Evolutionary conservation across 2,329 filamentous ascomycete species (phyloP), one percentile per base, ranked within the genome.

Genomic region (Ceratocystis ficicola): DNA sequence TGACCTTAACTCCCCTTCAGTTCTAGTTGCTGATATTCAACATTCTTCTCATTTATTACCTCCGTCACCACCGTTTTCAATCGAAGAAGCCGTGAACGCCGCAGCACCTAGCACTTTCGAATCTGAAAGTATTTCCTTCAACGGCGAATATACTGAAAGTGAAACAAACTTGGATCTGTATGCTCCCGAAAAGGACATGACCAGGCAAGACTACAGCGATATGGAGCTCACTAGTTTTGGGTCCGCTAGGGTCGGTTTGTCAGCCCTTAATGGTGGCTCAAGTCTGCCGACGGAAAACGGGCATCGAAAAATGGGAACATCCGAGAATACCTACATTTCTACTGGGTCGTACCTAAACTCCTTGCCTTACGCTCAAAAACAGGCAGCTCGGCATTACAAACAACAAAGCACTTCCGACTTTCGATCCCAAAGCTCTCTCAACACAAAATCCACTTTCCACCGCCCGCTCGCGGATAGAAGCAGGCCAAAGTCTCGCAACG

Each of bases 21-120:
- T 85, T 73, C 84, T 96, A 78, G 89, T 96, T 32, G 86, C 87
- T 68, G 92, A 91, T 73, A 87, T 94, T 12, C 92, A 96, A 71
- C 92, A 96, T 74, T 83, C 87, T 41, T 89, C 90, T 25, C 85
- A 88, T 68, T 80, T 88, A 32, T 81, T 91, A 15, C 89, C 90
- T 36, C 88, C 91, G 0, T 91, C 88, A 0, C 89, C 90, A 12
- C 89, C 90, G 1, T 89, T 92, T 50, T 92, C 88, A 0, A 82
- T 90, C 28, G 87, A 91, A 71, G 86, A 85, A 67, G 80, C 78
- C 65, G 81, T 85, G 57, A 79, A 80, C 70, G 75, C 77, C 2
- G 78, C 79, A 0, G 78, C 78, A 22, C 80, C 79, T 48, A 59
- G 28, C n/a, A 72, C 74, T 20, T 82, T 80, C 5, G 81, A 83